Conservation (phyloP, 345 rosid genomes). For the Ceriops tagal region DNA sequence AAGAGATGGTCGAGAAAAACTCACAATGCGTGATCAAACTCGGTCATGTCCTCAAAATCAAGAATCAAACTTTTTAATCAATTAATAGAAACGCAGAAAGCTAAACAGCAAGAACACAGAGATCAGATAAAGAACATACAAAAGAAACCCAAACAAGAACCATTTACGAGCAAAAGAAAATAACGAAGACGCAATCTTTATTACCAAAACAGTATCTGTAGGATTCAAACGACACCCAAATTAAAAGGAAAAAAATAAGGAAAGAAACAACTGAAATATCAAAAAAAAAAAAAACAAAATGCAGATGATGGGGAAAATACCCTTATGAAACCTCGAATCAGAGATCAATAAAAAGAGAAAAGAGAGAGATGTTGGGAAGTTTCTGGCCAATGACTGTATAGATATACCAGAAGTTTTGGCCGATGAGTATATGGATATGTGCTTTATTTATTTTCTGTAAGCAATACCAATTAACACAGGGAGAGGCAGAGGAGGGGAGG, state of each 20-base stretch:
- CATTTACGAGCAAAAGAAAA: background rate
- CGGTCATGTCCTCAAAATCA: background rate
- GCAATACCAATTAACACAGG: background rate
- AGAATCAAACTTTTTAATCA: background rate
- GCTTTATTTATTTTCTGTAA: too few species aligned
- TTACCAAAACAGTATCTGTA: background rate
- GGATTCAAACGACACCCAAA: conserved; percentile 8
- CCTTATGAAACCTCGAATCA: background rate
- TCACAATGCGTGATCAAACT: background rate
- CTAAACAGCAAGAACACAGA: background rate
- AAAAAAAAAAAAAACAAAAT: background rate
- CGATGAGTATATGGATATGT: too few species aligned
- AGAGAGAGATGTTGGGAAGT: background rate
- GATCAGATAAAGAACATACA: conserved; percentile 1
- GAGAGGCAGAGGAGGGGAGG: too few species aligned
- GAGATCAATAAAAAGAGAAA: conserved; percentile 2
- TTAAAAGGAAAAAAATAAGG: background rate
- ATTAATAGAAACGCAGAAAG: background rate
- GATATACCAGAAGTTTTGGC: too few species aligned
- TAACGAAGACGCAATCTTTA: background rate
- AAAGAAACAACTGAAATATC: background rate
- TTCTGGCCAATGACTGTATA: too few species aligned
- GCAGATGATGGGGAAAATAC: conserved; percentile 2
- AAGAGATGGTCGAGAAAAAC: background rate
- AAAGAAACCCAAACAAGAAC: background rate